These are phyloP conservation scores for Arabidopsis suecica DNA, from an alignment of 345 rosid species.

Conservation along the genomic window DNA sequence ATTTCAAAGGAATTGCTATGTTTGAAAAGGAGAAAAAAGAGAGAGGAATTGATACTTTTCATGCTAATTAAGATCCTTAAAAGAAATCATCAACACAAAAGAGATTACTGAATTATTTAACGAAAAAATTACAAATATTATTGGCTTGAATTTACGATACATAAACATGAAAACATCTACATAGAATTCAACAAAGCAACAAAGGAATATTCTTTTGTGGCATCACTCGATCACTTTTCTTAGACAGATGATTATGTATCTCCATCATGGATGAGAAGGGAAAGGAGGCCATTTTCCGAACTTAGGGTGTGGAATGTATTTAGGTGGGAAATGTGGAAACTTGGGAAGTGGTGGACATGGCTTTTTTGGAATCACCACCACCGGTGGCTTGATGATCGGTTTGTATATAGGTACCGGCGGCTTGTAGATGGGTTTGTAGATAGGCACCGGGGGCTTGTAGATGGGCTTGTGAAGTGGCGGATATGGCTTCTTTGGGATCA, in stretches of 20 bases:
- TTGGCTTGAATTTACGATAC: slow-evolving; percentile 20
- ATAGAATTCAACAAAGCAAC: slow-evolving; percentile 26
- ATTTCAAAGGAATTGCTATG: neutral
- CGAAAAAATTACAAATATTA: neutral
- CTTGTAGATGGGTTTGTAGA: slow-evolving; percentile 28
- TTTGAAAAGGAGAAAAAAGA: too few relatives aligned
- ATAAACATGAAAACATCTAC: slow-evolving; percentile 31
- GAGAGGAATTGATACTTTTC: neutral
- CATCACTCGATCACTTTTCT: slow-evolving; percentile 3
- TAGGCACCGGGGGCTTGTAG: slow-evolving; percentile 34
- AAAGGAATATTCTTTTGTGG: slow-evolving; percentile 7
- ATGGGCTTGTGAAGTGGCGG: slow-evolving; percentile 32
- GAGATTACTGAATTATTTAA: neutral
- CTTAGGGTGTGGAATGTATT: slow-evolving; percentile 50
- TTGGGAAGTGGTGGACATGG: slow-evolving; percentile 49
- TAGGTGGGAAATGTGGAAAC: slow-evolving; percentile 56
- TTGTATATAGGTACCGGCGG: slow-evolving; percentile 29
- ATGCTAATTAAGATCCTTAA: neutral
- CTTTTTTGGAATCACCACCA: slow-evolving; percentile 46
- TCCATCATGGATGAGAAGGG: slow-evolving; percentile 33
- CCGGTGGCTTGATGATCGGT: slow-evolving; percentile 29
- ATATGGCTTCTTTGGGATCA: slow-evolving; percentile 40
- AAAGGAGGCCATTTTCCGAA: slow-evolving; percentile 57
- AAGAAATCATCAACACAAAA: neutral
- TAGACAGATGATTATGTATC: neutral